Conservation (phyloP, 208 protist species). For the Trypanosoma avium region DNA sequence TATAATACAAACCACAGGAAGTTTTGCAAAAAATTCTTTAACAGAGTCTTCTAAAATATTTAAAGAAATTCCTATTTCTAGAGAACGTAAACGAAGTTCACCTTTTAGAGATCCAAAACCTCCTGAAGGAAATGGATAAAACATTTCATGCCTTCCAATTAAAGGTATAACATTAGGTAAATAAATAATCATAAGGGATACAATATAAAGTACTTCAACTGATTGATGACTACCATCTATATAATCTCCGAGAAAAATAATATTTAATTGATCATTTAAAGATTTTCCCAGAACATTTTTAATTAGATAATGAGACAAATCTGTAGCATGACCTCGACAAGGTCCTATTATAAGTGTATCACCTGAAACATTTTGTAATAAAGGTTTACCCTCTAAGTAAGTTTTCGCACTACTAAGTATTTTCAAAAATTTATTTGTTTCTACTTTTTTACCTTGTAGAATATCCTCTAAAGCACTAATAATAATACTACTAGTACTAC, state of each 20-base stretch:
- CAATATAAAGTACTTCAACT: slow-evolving; percentile 66
- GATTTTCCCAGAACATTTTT: slow-evolving; percentile 38
- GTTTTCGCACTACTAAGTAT: slow-evolving; percentile 22
- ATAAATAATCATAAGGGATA: slow-evolving; percentile 50
- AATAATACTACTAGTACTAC: slow-evolving; percentile 29
- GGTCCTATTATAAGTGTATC: slow-evolving; percentile 67
- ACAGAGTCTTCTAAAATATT: slow-evolving; percentile 47
- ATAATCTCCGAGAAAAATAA: slow-evolving; percentile 87
- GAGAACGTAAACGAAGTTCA: slow-evolving; percentile 50
- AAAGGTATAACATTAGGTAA: slow-evolving; percentile 45
- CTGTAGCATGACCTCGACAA: slow-evolving; percentile 61
- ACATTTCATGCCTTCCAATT: slow-evolving; percentile 76
- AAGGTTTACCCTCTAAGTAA: slow-evolving; percentile 10
- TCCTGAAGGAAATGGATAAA: slow-evolving; percentile 65
- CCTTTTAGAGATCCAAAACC: slow-evolving; percentile 72
- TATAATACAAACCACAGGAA: slow-evolving; percentile 70
- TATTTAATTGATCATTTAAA: slow-evolving; percentile 20
- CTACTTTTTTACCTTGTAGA: slow-evolving; percentile 32
- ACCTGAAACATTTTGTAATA: slow-evolving; percentile 42
- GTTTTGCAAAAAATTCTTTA: slow-evolving; percentile 54
- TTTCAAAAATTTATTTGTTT: slow-evolving; percentile 31
- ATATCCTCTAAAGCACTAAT: slow-evolving; percentile 30
- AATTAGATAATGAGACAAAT: slow-evolving; percentile 70
- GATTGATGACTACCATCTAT: slow-evolving; percentile 79
- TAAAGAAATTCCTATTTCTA: slow-evolving; percentile 30